These are phyloP conservation scores for Aechmea fasciata DNA, from an alignment of 176 grass and related monocot species.

Conservation along the genomic window DNA sequence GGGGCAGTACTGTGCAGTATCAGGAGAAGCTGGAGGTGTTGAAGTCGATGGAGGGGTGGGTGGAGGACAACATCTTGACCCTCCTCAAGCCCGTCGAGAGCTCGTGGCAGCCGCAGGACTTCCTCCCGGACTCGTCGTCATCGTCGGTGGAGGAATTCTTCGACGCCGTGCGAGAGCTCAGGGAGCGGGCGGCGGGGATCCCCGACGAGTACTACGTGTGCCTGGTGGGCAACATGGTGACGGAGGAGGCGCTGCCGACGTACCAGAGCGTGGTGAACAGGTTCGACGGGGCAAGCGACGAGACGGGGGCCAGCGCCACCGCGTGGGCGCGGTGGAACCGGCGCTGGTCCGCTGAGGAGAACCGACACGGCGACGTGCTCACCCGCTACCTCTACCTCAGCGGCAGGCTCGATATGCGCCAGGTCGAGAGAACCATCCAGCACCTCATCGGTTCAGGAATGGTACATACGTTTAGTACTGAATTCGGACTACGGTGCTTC, in stretches of 20 bases:
- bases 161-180: conserved; percentile 23
- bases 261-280: conserved; percentile 30
- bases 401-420: conserved; percentile 12
- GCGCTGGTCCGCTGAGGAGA: conserved; percentile 14
- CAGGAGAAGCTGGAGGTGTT: conserved; percentile 24
- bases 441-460: conserved; percentile 34
- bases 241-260: conserved; percentile 37
- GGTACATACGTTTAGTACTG: too few species aligned
- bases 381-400: conserved; percentile 13
- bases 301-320: conserved; percentile 3
- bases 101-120: conserved; percentile 37
- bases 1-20: neutral
- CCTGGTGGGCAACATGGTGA: conserved; percentile 41
- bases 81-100: conserved; percentile 30
- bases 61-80: conserved; percentile 25
- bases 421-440: conserved; percentile 37
- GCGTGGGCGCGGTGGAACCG: conserved; percentile 32
- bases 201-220: conserved; percentile 42
- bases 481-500: too few species aligned
- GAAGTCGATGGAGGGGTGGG: conserved; percentile 25
- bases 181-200: conserved; percentile 19
- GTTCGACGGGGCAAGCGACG: conserved; percentile 20
- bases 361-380: conserved; percentile 17
- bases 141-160: conserved; percentile 20
- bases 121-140: conserved; percentile 24